Base-by-base conservation (phyloP, 495 filamentous ascomycete genomes). In the Tuber borchii region DNA sequence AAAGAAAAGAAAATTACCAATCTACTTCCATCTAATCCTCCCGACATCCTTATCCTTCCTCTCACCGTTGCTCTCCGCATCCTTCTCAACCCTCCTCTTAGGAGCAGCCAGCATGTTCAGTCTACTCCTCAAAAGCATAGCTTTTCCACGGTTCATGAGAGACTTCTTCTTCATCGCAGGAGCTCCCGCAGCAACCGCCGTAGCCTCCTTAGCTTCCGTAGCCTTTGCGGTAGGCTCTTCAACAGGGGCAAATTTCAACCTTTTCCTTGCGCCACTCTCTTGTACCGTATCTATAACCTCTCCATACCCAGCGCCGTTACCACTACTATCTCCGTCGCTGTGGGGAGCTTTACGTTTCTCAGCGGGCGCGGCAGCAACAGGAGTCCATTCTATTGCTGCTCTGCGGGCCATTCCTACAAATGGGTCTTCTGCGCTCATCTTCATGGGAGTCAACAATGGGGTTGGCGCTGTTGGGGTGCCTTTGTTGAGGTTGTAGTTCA, bases 91-190 rank as follows among this genome's bases (percentile, higher is more conserved):
- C 74, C 72, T 78, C n/a, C 77, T 82, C 76, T 80, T 83, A 22
- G 81, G 81, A 2, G 78, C 78, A 14, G 81, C 81, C n/a, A 83
- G 74, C 14, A 71, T 68, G 72, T 83, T 74, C 14, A 83, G 51
- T 4, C 80, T 79, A 26, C 72, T 80, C 37, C 74, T 76, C 2
- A 73, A 31, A 40, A 78, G 22, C 37, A 76, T 75, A 69, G 71
- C 73, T 51, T 73, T 76, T 43, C 71, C 74, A 79, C 73, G 4
- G 78, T 70, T 48, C 79, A 37, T 51, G 31, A 77, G 34, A 69
- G 70, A 22, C 65, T 70, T 76, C 26, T 72, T 74, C 37, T 78
- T 69, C 51, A 65, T 72, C 3, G 72, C 45, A 22, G 76, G 74
- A 0, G 76, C 72, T n/a, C 40, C 61, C 5, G 69, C 74, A 76